Percentiles rank a stretch among this genome's conserved stretches.
These are phyloP conservation scores for Syncephalis fuscata DNA, from an alignment of 371 early-diverging fungal genomes.

Conservation along the genomic window DNA sequence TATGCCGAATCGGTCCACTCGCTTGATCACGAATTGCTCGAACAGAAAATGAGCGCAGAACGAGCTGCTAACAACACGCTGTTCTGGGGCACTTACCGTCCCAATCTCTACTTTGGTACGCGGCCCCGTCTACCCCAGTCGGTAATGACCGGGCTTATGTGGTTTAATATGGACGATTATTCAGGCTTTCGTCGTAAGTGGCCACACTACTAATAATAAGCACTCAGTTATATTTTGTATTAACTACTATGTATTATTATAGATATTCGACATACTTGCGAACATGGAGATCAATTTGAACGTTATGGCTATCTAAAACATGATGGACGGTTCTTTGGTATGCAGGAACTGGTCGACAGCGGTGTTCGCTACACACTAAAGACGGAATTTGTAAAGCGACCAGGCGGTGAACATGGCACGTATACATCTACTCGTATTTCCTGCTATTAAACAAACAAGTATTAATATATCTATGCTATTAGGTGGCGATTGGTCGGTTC, in stretches of 20 bases:
- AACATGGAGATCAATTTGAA: conserved; percentile 57
- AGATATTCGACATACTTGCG: conserved; percentile 77
- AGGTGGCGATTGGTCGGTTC: conserved; percentile 79
- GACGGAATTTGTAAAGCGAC: conserved; percentile 67
- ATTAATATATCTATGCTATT: not conserved
- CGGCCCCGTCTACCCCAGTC: conserved; percentile 61
- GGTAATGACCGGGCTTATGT: conserved; percentile 78
- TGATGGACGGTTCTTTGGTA: conserved; percentile 67
- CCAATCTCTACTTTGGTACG: conserved; percentile 90
- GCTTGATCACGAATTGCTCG: not conserved
- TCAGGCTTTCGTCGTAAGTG: conserved; percentile 30
- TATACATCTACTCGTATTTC: no score
- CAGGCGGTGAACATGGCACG: conserved; percentile 34
- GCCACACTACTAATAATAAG: not conserved
- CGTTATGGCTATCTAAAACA: conserved; percentile 81
- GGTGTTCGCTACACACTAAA: conserved; percentile 47
- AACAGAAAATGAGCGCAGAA: not conserved
- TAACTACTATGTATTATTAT: not conserved
- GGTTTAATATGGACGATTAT: conserved; percentile 60
- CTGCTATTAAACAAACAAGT: no score
- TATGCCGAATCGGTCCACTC: no score
- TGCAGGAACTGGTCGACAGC: conserved; percentile 57
- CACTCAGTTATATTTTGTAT: not conserved
- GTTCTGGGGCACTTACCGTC: conserved; percentile 87
- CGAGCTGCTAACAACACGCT: conserved; percentile 8